A percentile compares a stretch with the other conserved stretches of the same genome.
These are phyloP conservation scores for Ceratopteris richardii DNA, from an alignment of 75 land plant genomes.

Conservation along the genomic window DNA sequence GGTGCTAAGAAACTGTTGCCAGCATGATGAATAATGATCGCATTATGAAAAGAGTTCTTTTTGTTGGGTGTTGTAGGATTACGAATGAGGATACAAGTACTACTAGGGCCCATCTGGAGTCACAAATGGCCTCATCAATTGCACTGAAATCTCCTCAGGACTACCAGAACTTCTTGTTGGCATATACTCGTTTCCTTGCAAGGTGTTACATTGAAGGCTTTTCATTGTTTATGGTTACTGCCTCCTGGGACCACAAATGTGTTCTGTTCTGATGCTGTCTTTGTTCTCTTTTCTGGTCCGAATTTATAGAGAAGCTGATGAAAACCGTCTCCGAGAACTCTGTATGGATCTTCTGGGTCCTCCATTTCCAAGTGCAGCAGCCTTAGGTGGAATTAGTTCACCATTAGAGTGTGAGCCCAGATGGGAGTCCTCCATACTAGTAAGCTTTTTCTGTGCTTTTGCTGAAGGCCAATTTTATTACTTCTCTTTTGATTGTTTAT, in stretches of 20 bases:
- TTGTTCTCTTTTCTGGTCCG: conserved; percentile 3
- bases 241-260: too few relatives aligned
- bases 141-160: conserved; percentile 79
- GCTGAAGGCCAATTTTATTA: too few relatives aligned
- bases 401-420: too few relatives aligned
- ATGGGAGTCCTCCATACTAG: conserved; percentile 77
- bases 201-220: conserved; percentile 35
- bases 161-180: conserved; percentile 68
- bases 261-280: too few relatives aligned
- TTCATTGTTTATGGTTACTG: too few relatives aligned
- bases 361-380: conserved; percentile 17
- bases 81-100: conserved; percentile 71
- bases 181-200: conserved; percentile 78
- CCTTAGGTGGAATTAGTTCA: too few relatives aligned
- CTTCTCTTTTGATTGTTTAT: too few relatives aligned
- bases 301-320: conserved; percentile 76
- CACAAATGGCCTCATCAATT: conserved; percentile 73
- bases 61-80: too few relatives aligned
- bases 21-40: too few relatives aligned
- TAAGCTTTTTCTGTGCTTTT: conserved; percentile 10
- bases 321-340: conserved; percentile 81
- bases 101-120: conserved; percentile 90
- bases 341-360: conserved; percentile 94
- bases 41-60: too few relatives aligned
- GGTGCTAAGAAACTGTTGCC: too few relatives aligned